A percentile compares a stretch with the other conserved stretches of the same genome.
Evolutionary conservation across 2,329 filamentous ascomycete genomes (phyloP).

Genomic region (Trichoderma harzianum): DNA sequence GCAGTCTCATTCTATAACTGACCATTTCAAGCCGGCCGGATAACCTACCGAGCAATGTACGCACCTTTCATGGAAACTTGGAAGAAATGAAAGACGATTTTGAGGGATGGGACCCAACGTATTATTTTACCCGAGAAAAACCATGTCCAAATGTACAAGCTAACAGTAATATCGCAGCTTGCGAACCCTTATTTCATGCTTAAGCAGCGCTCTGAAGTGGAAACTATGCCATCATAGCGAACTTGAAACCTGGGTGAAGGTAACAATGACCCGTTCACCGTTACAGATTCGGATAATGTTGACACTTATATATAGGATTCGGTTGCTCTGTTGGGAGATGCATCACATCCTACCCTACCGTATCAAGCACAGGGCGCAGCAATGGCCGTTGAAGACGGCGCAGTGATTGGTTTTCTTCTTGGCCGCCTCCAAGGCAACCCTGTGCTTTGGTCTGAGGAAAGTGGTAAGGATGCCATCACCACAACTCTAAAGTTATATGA

Average conservation of each 20-base stretch:
- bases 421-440: neutral
- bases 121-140: neutral
- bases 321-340: neutral
- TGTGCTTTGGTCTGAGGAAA: neutral
- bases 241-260: neutral
- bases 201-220: neutral
- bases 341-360: neutral
- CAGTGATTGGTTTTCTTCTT: neutral
- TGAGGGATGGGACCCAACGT: neutral
- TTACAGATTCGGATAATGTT: neutral
- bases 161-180: neutral
- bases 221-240: neutral
- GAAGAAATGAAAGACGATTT: neutral
- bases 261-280: fast-evolving
- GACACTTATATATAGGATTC: neutral
- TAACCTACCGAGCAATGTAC: neutral
- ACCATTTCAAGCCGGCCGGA: neutral
- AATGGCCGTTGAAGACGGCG: neutral
- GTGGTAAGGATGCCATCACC: neutral
- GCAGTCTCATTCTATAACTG: neutral
- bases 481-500: neutral
- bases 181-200: neutral
- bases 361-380: neutral
- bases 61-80: neutral
- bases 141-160: neutral